Evolutionary conservation across 2,329 filamentous ascomycete species (phyloP).

Genomic region (Sporothrix pallida): DNA sequence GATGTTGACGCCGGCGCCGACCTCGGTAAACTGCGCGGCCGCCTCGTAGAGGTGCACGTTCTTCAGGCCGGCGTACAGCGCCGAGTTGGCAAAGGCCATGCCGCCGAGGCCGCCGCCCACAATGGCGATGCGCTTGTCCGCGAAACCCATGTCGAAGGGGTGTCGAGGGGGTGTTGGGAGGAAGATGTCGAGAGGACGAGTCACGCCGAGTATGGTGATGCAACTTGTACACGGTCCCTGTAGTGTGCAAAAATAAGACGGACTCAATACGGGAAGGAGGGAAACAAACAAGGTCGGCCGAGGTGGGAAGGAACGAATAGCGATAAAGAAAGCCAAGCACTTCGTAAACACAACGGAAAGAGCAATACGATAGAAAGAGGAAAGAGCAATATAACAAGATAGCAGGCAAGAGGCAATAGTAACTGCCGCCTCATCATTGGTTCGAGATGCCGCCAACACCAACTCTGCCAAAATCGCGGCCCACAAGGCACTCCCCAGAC

Average conservation of each 20-base stretch:
- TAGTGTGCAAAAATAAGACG: no score
- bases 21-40: slow-evolving; percentile 45
- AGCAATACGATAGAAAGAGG: no score
- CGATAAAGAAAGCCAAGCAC: neutral
- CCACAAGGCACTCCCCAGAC: neutral
- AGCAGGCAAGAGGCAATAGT: neutral
- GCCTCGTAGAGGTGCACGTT: slow-evolving; percentile 47
- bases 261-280: neutral
- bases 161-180: neutral
- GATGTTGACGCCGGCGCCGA: slow-evolving; percentile 47
- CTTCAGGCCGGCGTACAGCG: slow-evolving; percentile 44
- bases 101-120: slow-evolving; percentile 51
- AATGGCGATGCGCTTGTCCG: slow-evolving; percentile 43
- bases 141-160: slow-evolving; percentile 31
- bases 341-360: neutral
- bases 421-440: neutral
- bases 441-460: neutral
- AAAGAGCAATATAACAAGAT: neutral
- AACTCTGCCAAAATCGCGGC: neutral
- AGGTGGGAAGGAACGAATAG: neutral
- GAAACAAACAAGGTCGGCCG: neutral
- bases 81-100: slow-evolving; percentile 46
- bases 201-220: neutral
- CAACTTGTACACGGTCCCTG: neutral
- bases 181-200: neutral